Base-by-base conservation (phyloP, 139 green algal genomes). In the Axilococcus clingmanii region DNA sequence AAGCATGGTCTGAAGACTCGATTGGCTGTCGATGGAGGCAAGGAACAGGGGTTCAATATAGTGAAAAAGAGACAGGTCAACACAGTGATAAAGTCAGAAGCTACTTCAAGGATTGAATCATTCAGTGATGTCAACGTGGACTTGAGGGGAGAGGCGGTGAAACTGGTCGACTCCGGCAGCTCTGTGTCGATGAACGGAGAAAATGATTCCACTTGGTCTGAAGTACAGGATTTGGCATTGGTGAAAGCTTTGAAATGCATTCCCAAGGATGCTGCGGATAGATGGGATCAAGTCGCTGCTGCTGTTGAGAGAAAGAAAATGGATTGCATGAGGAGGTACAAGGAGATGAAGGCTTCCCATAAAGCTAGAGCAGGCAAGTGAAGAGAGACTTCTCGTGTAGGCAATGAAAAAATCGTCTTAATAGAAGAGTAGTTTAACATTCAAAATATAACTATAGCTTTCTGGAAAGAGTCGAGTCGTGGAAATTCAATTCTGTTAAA, bases 211-310 rank as follows among this genome's bases (percentile, higher is more conserved):
- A 38, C 54, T 25, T 95, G 86, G 87, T 82, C 45, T 8, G 73
- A 89, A 40, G 81, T 60, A 45, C 82, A 96, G 66, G 77, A 93
- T 67, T 49, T 92, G 34, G 81, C 76, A 1, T 68, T 97, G 31
- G 84, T 97, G 29, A 80, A 91, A 55, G 89, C 89, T 3, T 59
- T 96, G 11, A 97, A 97, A 76, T 49, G 69, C 32, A 78, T 86
- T 49, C 66, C 70, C 19, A 96, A 95, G 51, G 86, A 95, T 4
- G 61, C 40, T 3, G 42, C 57, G 22, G 66, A 85, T 35, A 43
- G 77, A 30, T 80, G 56, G 50, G 50, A 29, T 24, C 22, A 36
- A 29, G 31, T 59, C 24, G 63, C 81, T 4, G 49, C 52, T 15
- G 46, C 72, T 30, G 84, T 97, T 58, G 69, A 71, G 2, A 89